Base-by-base conservation (phyloP, 1,284 basidiomycete genomes). In the Rhodotorula sp. region DNA sequence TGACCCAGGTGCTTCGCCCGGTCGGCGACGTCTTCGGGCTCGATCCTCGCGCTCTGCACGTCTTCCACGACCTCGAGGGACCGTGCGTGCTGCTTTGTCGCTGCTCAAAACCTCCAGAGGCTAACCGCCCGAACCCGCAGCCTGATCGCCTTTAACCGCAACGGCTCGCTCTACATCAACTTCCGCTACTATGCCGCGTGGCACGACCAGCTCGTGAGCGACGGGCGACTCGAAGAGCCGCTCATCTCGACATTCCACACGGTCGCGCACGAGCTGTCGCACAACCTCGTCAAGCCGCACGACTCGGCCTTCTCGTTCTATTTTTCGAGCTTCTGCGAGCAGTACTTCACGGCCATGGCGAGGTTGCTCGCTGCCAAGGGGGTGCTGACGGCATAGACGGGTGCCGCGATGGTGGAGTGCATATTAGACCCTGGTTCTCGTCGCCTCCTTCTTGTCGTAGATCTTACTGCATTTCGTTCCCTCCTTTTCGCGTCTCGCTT, bases 121-220 rank as follows among this genome's bases (percentile, higher is more conserved):
- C 34, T 44, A 1, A 42, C 55, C 21, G 8, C 27, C 7, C 21
- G 19, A 13, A 5, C 7, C 21, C 44, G n/a, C 56, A 58, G 56
- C 12, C 53, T 90, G 25, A 97, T 98, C 71, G 96, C 95, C 0
- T 98, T 98, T 85, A 99, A 98, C 81, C 85, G 93, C 45, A 89
- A 88, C 64, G 93, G 92, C 5, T 90, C 90, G 70, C 85, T 99
- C 45, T 98, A 93, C 83, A 84, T 97, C 75, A 98, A 97, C 80
- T 83, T 95, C 17, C 74, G 74, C 7, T 75, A 66, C 65, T 73
- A 75, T 34, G 17, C 54, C 4, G 66, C 70, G 1, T 61, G 66
- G 93, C 93, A 95, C 78, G 90, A 93, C 73, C 82, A 81, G 0
- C 86, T 90, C 63, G 90, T 93, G 34, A 80, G 81, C 63, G 80